These are phyloP conservation scores for Casuarina glauca DNA, from an alignment of 306 rosid species.

Conservation along the genomic window DNA sequence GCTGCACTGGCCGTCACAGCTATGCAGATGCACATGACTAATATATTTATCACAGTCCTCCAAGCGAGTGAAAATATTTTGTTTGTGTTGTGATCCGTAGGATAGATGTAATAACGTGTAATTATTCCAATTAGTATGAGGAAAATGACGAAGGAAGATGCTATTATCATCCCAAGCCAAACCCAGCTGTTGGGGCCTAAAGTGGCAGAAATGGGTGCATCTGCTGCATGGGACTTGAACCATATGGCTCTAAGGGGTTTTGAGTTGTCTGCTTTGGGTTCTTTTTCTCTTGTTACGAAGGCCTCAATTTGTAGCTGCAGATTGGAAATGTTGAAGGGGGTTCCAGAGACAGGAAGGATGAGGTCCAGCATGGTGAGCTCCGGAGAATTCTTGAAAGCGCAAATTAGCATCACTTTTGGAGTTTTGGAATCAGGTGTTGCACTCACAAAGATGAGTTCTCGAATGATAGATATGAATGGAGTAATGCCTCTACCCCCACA, in stretches of 20 bases:
- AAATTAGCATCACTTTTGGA: constrained; percentile 52
- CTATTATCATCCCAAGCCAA: constrained; percentile 60
- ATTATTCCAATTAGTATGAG: constrained; percentile 47
- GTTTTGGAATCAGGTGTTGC: constrained; percentile 25
- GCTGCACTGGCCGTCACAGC: constrained; percentile 37
- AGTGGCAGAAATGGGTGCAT: constrained; percentile 44
- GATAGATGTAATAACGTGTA: constrained; percentile 52
- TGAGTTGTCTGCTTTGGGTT: constrained; percentile 18
- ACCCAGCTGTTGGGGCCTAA: constrained; percentile 66
- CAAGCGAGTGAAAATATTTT: constrained; percentile 34
- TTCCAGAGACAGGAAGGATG: constrained; percentile 48
- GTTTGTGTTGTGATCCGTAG: constrained; percentile 55
- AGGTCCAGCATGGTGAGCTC: constrained; percentile 60
- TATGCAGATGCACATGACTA: constrained; percentile 48
- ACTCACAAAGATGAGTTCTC: constrained; percentile 44
- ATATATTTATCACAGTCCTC: constrained; percentile 40
- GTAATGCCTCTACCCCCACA: constrained; percentile 86
- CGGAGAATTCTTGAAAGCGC: constrained; percentile 47
- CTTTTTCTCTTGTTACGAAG: constrained; percentile 57
- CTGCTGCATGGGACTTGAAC: constrained; percentile 51
- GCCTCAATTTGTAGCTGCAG: constrained; percentile 56
- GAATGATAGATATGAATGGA: constrained; percentile 65
- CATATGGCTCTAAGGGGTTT: constrained; percentile 23
- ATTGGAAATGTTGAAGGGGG: constrained; percentile 34
- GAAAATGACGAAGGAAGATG: constrained; percentile 55